A percentile compares a stretch with the other conserved stretches of the same genome.
These are phyloP conservation scores for Colletotrichum sp. DNA, from an alignment of 2,329 filamentous ascomycete species.

Conservation along the genomic window DNA sequence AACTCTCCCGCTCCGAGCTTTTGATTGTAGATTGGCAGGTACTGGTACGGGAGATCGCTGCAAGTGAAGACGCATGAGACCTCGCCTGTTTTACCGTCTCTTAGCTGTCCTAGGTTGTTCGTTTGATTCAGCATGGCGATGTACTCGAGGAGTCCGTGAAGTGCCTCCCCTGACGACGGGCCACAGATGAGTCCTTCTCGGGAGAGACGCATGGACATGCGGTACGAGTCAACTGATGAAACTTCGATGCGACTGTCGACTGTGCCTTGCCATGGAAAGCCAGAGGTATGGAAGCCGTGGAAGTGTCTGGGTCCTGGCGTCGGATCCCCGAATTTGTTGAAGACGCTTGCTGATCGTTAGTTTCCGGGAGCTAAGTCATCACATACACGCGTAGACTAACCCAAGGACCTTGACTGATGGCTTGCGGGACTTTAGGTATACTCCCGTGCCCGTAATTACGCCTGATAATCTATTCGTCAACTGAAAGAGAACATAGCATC, in stretches of 20 bases:
- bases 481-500: rapidly evolving
- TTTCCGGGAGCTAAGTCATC: rapidly evolving
- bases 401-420: background rate
- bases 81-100: background rate
- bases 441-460: background rate
- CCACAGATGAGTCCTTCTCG: conserved; percentile 10
- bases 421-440: background rate
- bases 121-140: background rate
- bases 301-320: conserved; percentile 3
- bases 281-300: background rate
- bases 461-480: background rate
- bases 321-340: conserved; percentile 4
- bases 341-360: background rate
- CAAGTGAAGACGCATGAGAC: conserved; percentile 12
- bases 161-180: conserved; percentile 8
- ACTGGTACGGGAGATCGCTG: conserved; percentile 15
- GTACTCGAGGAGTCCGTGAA: background rate
- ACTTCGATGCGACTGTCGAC: background rate
- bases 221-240: background rate
- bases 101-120: background rate
- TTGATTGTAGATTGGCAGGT: background rate
- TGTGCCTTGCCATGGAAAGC: conserved; percentile 5
- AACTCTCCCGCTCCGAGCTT: background rate
- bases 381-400: background rate
- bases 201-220: conserved; percentile 11